Conservation (phyloP, 1,284 basidiomycete species). For the Fomitopsis betulina region DNA sequence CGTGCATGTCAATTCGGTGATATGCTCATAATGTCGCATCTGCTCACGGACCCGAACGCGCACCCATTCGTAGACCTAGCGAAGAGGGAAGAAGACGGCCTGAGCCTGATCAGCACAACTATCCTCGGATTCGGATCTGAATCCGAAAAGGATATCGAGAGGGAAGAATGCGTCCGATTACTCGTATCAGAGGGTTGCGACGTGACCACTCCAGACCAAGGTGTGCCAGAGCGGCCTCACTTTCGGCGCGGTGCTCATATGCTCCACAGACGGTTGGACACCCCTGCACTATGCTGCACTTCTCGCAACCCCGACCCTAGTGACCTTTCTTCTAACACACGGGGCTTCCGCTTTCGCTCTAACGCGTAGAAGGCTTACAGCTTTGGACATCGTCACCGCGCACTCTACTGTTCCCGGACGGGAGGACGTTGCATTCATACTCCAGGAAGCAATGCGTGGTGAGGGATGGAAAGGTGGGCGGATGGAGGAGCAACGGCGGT, state of each 20-base stretch:
- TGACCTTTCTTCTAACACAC: slow-evolving; percentile 90
- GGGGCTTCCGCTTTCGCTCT: slow-evolving; percentile 78
- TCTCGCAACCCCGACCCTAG: slow-evolving; percentile 84
- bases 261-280: slow-evolving; percentile 80
- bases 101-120: slow-evolving; percentile 74
- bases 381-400: slow-evolving; percentile 82
- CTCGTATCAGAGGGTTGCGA: slow-evolving; percentile 79
- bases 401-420: slow-evolving; percentile 76
- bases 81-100: slow-evolving; percentile 77
- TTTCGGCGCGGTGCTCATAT: not conserved
- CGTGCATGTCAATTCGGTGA: slow-evolving; percentile 77
- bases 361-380: slow-evolving; percentile 74
- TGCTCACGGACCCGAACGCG: slow-evolving; percentile 65
- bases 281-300: slow-evolving; percentile 93
- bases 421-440: slow-evolving; percentile 72
- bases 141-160: slow-evolving; percentile 76
- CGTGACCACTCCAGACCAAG: slow-evolving; percentile 56
- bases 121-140: slow-evolving; percentile 83
- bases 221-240: slow-evolving; percentile 34
- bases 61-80: slow-evolving; percentile 66
- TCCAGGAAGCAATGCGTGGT: slow-evolving; percentile 79
- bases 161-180: slow-evolving; percentile 83
- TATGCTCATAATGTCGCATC: slow-evolving; percentile 63
- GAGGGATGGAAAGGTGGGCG: slow-evolving; percentile 69
- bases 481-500: slow-evolving; percentile 57